These are phyloP conservation scores for Melastoma candidum DNA, from an alignment of 441 rosid genomes.

Conservation along the genomic window DNA sequence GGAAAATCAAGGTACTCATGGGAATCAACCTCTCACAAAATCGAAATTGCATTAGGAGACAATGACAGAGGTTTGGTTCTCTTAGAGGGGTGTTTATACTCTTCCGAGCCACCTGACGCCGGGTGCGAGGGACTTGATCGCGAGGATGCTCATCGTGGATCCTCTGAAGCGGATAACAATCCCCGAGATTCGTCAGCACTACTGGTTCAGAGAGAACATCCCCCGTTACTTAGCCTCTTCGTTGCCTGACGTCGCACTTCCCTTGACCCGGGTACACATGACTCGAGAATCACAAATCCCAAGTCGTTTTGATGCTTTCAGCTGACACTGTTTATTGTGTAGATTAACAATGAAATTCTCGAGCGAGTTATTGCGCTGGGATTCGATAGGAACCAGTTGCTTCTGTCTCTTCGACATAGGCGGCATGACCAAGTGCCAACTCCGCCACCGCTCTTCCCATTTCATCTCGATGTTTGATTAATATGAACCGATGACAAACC, in stretches of 20 bases:
- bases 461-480: background rate
- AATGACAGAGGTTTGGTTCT: background rate
- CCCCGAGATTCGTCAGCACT: slow-evolving; percentile 11
- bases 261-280: slow-evolving; percentile 5
- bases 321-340: background rate
- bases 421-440: slow-evolving; percentile 8
- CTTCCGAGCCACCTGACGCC: slow-evolving; percentile 11
- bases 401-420: slow-evolving; percentile 11
- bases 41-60: too few relatives aligned
- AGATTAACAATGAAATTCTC: slow-evolving; percentile 12
- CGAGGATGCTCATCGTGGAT: slow-evolving; percentile 14
- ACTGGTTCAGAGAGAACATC: slow-evolving; percentile 13
- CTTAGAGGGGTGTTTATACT: slow-evolving; percentile 10
- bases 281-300: background rate
- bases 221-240: slow-evolving; percentile 10
- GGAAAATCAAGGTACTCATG: too few relatives aligned
- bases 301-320: background rate
- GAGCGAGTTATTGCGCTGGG: slow-evolving; percentile 5
- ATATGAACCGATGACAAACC: background rate
- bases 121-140: slow-evolving; percentile 15
- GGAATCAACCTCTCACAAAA: too few relatives aligned
- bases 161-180: slow-evolving; percentile 14
- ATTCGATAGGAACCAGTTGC: slow-evolving; percentile 2
- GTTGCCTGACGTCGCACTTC: slow-evolving; percentile 1
- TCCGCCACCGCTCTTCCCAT: background rate